Evolutionary conservation across 192 early-diverging fungal species (phyloP), one percentile per base, ranked within the genome.

Genomic region (Podila epigama): DNA sequence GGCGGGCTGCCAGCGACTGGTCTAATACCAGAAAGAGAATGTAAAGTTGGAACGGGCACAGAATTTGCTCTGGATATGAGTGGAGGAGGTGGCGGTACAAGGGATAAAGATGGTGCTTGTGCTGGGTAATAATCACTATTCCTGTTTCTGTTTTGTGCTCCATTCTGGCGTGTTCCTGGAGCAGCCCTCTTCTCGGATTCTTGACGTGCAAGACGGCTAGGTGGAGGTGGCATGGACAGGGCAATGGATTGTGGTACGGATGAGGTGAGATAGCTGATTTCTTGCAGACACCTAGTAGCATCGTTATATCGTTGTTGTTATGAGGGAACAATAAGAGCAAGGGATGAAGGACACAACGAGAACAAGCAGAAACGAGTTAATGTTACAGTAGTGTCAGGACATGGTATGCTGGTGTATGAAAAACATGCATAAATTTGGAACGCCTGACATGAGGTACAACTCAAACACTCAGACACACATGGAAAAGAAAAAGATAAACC

Each of bases 221-320:
- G 69, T 20, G 59, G 37, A 11, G 48, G 60, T 6, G 70, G 69
- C 70, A 68, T 73, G 32, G 36, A 60, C 35, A 58, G 36, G n/a
- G 66, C 37, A 12, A 66, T 57, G 16, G 62, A 69, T 55, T 69
- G 82, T 2, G 77, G 83, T 2, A 81, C 82, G 32, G 79, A 79
- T 3, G 79, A 69, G 3, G 85, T 82, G 36, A 88, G 51, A 42
- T 88, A 86, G 58, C 85, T 84, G 39, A 88, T 88, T 69, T 88
- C 87, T 79, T 88, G 83, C 10, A 88, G 59, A 34, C 87, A 88
- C 5, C 87, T 88, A 68, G 12, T 42, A 29, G 25, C 22, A 35
- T 44, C 13, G n/a, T 42, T 27, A 29, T 39, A 22, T 39, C n/a
- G 25, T 25, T 42, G 6, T 9, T 40, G 42, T 22, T 13, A 51